Conservation (phyloP, 176 grass and related monocot genomes). For the Neostapfia colusana region DNA sequence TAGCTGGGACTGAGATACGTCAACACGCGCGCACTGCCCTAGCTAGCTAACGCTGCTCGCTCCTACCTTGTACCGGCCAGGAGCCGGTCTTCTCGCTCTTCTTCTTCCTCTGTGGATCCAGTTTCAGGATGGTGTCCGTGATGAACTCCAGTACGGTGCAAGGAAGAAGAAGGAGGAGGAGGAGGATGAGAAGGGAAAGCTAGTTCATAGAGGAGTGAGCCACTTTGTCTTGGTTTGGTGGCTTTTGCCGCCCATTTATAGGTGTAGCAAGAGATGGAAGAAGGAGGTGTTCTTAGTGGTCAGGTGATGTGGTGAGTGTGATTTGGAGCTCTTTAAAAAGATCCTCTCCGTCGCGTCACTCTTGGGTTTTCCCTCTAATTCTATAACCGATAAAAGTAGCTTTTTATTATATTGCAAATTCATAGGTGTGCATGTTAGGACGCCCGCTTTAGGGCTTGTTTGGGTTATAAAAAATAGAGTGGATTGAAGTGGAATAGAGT, state of each 20-base stretch:
- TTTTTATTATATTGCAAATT: slow-evolving; percentile 48
- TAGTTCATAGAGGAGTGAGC: slow-evolving; percentile 26
- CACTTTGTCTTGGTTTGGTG: slow-evolving; percentile 47
- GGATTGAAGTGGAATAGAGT: no score
- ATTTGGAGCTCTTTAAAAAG: slow-evolving; percentile 45
- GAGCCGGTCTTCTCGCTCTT: slow-evolving; percentile 48
- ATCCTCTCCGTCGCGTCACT: slow-evolving; percentile 42
- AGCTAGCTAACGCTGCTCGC: slow-evolving; percentile 32
- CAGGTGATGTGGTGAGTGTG: slow-evolving; percentile 48
- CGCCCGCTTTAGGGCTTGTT: slow-evolving; percentile 25
- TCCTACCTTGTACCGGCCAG: slow-evolving; percentile 51
- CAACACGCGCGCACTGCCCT: slow-evolving; percentile 5
- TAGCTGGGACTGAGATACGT: background rate
- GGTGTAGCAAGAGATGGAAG: slow-evolving; percentile 36
- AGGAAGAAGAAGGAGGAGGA: slow-evolving; percentile 18
- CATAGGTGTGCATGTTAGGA: slow-evolving; percentile 38
- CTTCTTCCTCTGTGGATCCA: slow-evolving; percentile 53
- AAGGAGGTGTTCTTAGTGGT: slow-evolving; percentile 26
- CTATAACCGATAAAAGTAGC: slow-evolving; percentile 39
- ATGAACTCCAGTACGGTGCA: slow-evolving; percentile 46
- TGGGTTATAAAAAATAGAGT: no score
- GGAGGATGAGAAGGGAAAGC: slow-evolving; percentile 15
- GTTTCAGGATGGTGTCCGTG: slow-evolving; percentile 49
- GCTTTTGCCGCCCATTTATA: slow-evolving; percentile 84
- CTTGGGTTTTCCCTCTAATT: slow-evolving; percentile 41